These are phyloP conservation scores for Calonectria montana DNA, from an alignment of 2,329 filamentous ascomycete genomes.

Conservation along the genomic window DNA sequence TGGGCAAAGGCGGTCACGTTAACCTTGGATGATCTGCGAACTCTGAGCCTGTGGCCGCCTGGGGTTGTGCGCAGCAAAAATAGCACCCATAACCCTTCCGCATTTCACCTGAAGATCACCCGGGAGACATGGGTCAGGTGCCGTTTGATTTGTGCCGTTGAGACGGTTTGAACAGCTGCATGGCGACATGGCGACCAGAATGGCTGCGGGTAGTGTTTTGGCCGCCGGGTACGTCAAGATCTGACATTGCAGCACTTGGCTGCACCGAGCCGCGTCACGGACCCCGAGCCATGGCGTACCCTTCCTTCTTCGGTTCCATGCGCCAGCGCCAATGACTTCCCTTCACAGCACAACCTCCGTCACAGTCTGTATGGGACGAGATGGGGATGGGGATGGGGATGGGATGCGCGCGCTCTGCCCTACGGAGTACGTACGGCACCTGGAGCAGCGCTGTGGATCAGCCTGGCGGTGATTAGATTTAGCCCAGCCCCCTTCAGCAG, in stretches of 20 bases:
- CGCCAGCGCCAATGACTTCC: background rate
- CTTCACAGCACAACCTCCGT: background rate
- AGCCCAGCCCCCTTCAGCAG: background rate
- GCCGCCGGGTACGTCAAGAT: background rate
- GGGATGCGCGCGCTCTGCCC: background rate
- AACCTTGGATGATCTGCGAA: constrained; percentile 16
- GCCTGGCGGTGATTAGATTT: constrained; percentile 4
- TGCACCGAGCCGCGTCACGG: background rate
- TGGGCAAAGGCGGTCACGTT: background rate
- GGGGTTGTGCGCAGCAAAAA: background rate
- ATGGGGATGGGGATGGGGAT: no score
- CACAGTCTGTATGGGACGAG: background rate
- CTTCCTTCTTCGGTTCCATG: background rate
- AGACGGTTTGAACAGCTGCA: constrained; percentile 5
- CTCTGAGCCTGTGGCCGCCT: constrained; percentile 4
- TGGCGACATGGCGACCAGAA: constrained; percentile 2
- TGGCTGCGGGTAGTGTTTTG: constrained; percentile 3
- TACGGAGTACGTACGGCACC: constrained; percentile 1
- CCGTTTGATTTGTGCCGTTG: constrained; percentile 1
- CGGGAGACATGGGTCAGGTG: constrained; percentile 16
- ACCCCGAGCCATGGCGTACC: background rate
- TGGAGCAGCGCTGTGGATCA: background rate
- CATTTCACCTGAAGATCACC: constrained; percentile 16
- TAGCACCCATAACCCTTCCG: constrained; percentile 15
- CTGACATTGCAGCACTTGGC: background rate